These are phyloP conservation scores for Ascocoryne sarcoides DNA, from an alignment of 2,329 filamentous ascomycete genomes.

Conservation along the genomic window DNA sequence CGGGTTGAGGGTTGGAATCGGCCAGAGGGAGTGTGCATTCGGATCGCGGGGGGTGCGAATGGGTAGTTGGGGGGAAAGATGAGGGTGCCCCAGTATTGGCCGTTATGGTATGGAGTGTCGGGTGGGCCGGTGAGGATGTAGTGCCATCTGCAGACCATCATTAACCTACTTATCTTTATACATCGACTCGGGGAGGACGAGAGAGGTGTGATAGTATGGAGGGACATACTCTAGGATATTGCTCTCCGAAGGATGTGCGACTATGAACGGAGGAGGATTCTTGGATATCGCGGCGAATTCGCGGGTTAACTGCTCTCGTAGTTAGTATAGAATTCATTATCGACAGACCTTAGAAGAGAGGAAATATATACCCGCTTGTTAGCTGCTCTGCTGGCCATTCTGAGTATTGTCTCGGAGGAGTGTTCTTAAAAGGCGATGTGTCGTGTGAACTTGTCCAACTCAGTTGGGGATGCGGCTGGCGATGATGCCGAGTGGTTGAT, in stretches of 20 bases:
- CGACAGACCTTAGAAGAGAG: neutral
- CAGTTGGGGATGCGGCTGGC: too few species aligned
- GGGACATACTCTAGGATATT: slow-evolving; percentile 76
- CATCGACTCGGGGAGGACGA: slow-evolving; percentile 1
- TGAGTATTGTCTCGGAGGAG: slow-evolving; percentile 7
- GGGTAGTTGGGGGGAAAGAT: slow-evolving; percentile 95
- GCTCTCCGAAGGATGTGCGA: slow-evolving; percentile 77
- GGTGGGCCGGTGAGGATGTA: slow-evolving; percentile 94
- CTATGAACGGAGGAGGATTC: slow-evolving; percentile 82
- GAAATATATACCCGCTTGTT: slow-evolving; percentile 54
- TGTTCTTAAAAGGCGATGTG: too few species aligned
- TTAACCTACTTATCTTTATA: slow-evolving; percentile 5
- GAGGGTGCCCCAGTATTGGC: slow-evolving; percentile 97
- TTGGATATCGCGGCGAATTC: slow-evolving; percentile 58
- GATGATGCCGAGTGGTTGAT: too few species aligned
- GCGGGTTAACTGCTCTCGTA: slow-evolving; percentile 43
- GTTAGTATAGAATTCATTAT: too few species aligned
- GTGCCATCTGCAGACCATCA: slow-evolving; percentile 59
- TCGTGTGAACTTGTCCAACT: too few species aligned
- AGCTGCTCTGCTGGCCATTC: slow-evolving; percentile 63
- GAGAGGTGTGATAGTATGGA: slow-evolving; percentile 2
- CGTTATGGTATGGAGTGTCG: slow-evolving; percentile 84
- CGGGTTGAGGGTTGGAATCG: slow-evolving; percentile 90
- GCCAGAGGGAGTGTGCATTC: slow-evolving; percentile 96
- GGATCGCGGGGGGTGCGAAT: slow-evolving; percentile 92